Conservation (phyloP, 2,329 filamentous ascomycete species). For the Aureobasidium mangrovei region DNA sequence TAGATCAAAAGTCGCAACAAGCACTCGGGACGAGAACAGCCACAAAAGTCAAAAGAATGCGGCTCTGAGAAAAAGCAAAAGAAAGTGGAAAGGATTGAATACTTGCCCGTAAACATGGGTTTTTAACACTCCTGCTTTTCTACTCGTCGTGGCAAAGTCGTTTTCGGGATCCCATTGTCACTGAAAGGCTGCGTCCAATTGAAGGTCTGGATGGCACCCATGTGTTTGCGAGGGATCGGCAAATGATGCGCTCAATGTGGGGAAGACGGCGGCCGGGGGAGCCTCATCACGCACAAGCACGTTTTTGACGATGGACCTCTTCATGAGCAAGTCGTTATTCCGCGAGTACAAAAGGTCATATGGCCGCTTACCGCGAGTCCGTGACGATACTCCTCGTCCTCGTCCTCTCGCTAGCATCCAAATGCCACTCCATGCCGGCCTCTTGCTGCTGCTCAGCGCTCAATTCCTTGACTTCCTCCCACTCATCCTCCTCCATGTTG, state of each 20-base stretch:
- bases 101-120: background rate
- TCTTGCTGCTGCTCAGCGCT: constrained; percentile 42
- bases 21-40: no score
- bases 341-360: no score
- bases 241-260: no score
- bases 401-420: constrained; percentile 64
- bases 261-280: no score
- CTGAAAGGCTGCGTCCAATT: background rate
- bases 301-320: no score
- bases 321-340: no score
- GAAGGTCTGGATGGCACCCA: background rate
- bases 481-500: constrained; percentile 94
- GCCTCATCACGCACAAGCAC: no score
- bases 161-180: background rate
- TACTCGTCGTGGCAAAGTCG: background rate
- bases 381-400: constrained; percentile 58
- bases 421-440: constrained; percentile 61
- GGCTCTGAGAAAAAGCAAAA: no score
- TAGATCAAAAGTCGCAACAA: no score
- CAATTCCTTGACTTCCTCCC: constrained; percentile 58
- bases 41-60: no score
- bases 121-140: background rate
- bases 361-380: constrained; percentile 12
- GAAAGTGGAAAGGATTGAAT: no score
- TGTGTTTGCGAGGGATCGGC: background rate